These are phyloP conservation scores for Harringtonia aguacate DNA, from an alignment of 2,329 filamentous ascomycete species.

Conservation along the genomic window DNA sequence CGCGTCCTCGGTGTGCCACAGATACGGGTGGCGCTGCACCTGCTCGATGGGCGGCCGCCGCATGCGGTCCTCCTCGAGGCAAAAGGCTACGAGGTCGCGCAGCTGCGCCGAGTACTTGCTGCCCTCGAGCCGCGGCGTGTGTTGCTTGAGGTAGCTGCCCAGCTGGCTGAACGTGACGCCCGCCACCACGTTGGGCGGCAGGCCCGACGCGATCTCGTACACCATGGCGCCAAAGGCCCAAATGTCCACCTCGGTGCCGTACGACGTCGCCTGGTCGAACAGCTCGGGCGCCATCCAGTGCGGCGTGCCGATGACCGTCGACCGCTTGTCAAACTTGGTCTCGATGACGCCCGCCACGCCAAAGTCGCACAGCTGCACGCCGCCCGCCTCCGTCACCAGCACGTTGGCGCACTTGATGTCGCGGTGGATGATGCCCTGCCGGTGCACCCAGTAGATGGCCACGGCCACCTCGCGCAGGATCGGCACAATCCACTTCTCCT, in stretches of 20 bases:
- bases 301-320: conserved; percentile 71
- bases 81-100: conserved; percentile 61
- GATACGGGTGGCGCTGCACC: conserved; percentile 59
- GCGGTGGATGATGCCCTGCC: conserved; percentile 58
- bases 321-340: conserved; percentile 63
- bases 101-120: conserved; percentile 59
- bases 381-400: conserved; percentile 64
- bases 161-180: conserved; percentile 40
- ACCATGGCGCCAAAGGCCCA: conserved; percentile 79
- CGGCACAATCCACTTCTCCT: conserved; percentile 41
- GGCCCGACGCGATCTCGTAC: conserved; percentile 69
- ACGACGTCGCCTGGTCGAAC: conserved; percentile 49
- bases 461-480: conserved; percentile 57
- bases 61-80: conserved; percentile 56
- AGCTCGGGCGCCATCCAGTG: conserved; percentile 84
- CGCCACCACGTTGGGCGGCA: conserved; percentile 53
- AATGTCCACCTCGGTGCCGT: conserved; percentile 66
- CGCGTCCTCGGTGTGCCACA: conserved; percentile 47
- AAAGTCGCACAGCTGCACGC: conserved; percentile 76
- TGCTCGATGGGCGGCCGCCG: conserved; percentile 59
- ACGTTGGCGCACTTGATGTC: conserved; percentile 73
- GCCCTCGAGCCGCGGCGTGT: conserved; percentile 59
- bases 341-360: conserved; percentile 73
- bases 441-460: conserved; percentile 57
- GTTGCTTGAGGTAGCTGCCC: conserved; percentile 45